Evolutionary conservation across 176 grass and related monocot species (phyloP).

Genomic region (Puccinellia tenuiflora): DNA sequence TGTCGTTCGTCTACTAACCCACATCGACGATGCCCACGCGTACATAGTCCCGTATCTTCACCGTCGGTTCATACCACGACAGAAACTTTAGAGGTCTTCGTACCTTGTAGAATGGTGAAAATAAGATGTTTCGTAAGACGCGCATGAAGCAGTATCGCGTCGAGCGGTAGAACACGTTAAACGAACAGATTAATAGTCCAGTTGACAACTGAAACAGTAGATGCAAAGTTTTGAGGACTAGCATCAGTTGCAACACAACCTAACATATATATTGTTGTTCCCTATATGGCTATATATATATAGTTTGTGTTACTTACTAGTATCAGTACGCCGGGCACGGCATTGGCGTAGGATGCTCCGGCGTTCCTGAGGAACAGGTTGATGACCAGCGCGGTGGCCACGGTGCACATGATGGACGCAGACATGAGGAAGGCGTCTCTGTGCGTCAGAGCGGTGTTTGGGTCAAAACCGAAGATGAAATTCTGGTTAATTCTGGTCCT

Average conservation of each 20-base stretch:
- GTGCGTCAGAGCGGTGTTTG: constrained; percentile 63
- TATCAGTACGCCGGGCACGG: constrained; percentile 63
- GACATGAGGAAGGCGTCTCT: constrained; percentile 87
- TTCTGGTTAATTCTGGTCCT: constrained; percentile 75
- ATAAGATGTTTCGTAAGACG: constrained; percentile 73
- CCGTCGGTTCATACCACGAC: too few species aligned
- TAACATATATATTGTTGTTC: not conserved
- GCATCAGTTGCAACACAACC: not conserved
- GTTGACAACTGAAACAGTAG: constrained; percentile 46
- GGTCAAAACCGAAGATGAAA: constrained; percentile 82
- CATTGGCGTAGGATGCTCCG: constrained; percentile 41
- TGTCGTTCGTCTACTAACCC: too few species aligned
- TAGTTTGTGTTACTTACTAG: constrained; percentile 41
- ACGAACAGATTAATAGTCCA: constrained; percentile 58
- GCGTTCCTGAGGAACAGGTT: constrained; percentile 68
- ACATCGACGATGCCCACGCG: too few species aligned
- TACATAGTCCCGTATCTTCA: too few species aligned
- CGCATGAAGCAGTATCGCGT: constrained; percentile 87
- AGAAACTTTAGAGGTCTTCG: not conserved
- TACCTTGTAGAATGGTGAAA: constrained; percentile 91
- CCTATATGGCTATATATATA: too few species aligned
- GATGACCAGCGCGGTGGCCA: constrained; percentile 53
- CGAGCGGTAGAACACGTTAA: constrained; percentile 78
- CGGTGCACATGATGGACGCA: constrained; percentile 70
- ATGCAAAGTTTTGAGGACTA: not conserved